These are phyloP conservation scores for Podospora anserina DNA, from an alignment of 495 filamentous ascomycete species.

Conservation along the genomic window DNA sequence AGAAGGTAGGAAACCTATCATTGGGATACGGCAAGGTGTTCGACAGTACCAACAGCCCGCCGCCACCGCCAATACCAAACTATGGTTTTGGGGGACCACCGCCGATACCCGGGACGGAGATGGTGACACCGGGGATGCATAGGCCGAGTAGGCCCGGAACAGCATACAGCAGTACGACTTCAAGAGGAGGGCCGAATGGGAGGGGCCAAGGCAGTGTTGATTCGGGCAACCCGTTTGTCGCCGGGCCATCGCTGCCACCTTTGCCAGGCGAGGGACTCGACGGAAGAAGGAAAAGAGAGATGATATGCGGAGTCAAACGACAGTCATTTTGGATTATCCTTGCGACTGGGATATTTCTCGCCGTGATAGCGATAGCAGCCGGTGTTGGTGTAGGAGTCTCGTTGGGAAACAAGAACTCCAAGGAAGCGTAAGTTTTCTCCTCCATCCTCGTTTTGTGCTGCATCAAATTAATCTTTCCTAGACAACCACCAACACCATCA, in stretches of 20 bases:
- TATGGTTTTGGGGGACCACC: not conserved
- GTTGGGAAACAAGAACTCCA: not conserved
- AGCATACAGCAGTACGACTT: conserved; percentile 1
- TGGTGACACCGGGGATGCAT: not conserved
- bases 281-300: not conserved
- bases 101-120: not conserved
- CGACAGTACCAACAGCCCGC: not conserved
- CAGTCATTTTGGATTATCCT: conserved; percentile 12
- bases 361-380: conserved; percentile 12
- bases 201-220: conserved; percentile 4
- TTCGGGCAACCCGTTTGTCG: not conserved
- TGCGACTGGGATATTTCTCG: conserved; percentile 9
- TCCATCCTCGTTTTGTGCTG: not conserved
- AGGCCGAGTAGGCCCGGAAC: not conserved
- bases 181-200: not conserved
- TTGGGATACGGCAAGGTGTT: not conserved
- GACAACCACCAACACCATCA: not conserved
- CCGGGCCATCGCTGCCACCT: not conserved
- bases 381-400: conserved; percentile 15
- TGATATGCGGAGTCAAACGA: conserved; percentile 12
- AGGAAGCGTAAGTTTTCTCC: not conserved
- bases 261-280: conserved; percentile 6
- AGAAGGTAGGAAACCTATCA: not conserved
- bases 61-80: not conserved
- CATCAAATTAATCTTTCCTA: not conserved